phyloP scores from a whole-genome alignment of 163 green algal species.

The Coccomyxa subellipsoidea region DNA sequence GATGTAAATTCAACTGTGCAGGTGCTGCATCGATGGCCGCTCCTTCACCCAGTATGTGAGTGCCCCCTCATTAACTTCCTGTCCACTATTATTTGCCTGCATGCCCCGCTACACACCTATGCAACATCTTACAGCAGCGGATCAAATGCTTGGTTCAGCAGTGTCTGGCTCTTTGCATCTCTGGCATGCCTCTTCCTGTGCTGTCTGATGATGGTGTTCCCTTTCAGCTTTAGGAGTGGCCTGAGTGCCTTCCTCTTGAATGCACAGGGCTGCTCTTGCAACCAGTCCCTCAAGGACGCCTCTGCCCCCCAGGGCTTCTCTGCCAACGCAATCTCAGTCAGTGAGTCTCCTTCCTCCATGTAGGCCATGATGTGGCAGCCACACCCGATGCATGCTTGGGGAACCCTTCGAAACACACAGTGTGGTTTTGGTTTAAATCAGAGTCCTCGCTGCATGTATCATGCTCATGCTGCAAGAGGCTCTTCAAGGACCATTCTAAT shows the following conservation, averaged over 20 bases:
- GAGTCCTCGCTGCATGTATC: too few species aligned
- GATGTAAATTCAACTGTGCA: neutral
- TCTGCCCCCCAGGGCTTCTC: neutral
- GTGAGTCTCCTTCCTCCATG: neutral
- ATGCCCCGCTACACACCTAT: neutral
- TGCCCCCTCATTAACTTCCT: neutral
- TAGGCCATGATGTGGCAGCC: too few species aligned
- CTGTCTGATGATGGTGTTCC: neutral
- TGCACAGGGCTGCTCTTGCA: constrained; percentile 2
- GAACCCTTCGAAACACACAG: too few species aligned
- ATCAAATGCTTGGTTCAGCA: too few species aligned
- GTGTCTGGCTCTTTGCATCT: too few species aligned
- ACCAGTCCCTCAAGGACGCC: neutral
- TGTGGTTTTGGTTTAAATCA: neutral
- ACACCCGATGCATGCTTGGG: too few species aligned
- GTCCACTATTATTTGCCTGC: neutral
- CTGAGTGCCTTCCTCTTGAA: too few species aligned
- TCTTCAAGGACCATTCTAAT: too few species aligned
- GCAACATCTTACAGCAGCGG: too few species aligned
- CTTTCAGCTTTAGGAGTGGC: neutral
- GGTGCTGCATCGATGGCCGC: neutral
- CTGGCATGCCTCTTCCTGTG: neutral
- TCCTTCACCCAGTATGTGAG: constrained; percentile 9
- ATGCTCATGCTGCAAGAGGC: too few species aligned
- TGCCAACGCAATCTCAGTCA: neutral